Conservation (phyloP, 495 filamentous ascomycete species). For the Penicillium flavigenum region DNA sequence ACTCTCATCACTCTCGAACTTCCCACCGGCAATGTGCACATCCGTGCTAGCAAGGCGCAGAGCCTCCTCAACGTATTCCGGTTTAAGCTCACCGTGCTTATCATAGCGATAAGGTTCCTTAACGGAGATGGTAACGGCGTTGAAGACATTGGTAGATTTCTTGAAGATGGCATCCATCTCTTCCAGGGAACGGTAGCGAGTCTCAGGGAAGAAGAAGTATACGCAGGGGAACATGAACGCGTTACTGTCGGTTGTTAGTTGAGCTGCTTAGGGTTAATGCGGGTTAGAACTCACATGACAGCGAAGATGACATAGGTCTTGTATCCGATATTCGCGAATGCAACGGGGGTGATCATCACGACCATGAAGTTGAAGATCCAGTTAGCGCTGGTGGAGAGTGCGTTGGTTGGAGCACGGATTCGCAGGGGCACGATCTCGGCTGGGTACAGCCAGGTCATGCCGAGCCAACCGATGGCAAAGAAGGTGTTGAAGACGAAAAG, state of each 20-base stretch:
- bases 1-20: slow-evolving; percentile 41
- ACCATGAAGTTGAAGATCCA: slow-evolving; percentile 64
- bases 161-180: slow-evolving; percentile 75
- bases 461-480: slow-evolving; percentile 70
- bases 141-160: slow-evolving; percentile 53
- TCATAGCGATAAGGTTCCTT: slow-evolving; percentile 65
- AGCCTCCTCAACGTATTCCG: slow-evolving; percentile 32
- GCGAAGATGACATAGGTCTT: slow-evolving; percentile 69
- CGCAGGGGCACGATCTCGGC: slow-evolving; percentile 56
- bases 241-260: slow-evolving; percentile 15
- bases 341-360: slow-evolving; percentile 59
- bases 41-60: slow-evolving; percentile 10
- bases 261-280: neutral
- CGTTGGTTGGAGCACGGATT: slow-evolving; percentile 28
- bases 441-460: slow-evolving; percentile 69
- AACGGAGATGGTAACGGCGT: slow-evolving; percentile 57
- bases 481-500: slow-evolving; percentile 68
- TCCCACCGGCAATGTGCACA: slow-evolving; percentile 20
- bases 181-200: slow-evolving; percentile 65
- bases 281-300: slow-evolving; percentile 20
- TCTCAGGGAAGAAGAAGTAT: slow-evolving; percentile 74
- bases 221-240: slow-evolving; percentile 28
- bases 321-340: slow-evolving; percentile 62
- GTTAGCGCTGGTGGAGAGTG: slow-evolving; percentile 35
- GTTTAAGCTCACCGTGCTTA: slow-evolving; percentile 61